Evolutionary conservation across 2,329 filamentous ascomycete species (phyloP), one percentile per base, ranked within the genome.

Genomic region (Neurospora sp.): DNA sequence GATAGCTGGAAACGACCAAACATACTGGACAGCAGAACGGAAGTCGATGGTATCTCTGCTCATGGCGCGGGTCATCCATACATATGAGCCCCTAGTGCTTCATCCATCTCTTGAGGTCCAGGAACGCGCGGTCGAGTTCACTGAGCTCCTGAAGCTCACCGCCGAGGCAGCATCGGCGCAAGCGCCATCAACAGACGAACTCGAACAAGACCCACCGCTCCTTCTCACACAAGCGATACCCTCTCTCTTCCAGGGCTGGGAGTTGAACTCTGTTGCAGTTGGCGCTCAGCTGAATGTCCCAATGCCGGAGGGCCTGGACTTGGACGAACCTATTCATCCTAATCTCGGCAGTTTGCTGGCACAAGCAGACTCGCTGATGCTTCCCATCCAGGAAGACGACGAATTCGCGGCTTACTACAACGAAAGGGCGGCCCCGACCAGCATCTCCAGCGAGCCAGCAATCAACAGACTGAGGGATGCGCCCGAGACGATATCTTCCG

Each of bases 21-120:
- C 86, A 33, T 81, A 84, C 0, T 97, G 93, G 93, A 91, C 89
- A 10, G 78, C 87, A 0, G 89, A 91, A 76, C 85, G 91, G 70
- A 94, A 93, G 78, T 90, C 91, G 0, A 89, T 89, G 72, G 88
- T 91, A 40, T 89, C 91, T 9, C 85, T 98, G 3, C 83, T 97
- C 33, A 89, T 97, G 80, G 91, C 92, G 38, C 89, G 93, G 1
- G 89, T 97, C 7, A 87, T 97, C 23, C 88, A 96, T 78, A 91
- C 92, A 67, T 82, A 97, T 28, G 94, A 98, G 76, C 87, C 90
- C 0, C 80, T 98, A 17, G 89, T 90, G 0, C 84, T 90, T 52
- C 93, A 98, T 78, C 94, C 95, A 0, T 93, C 90, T 75, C 84
- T 99, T 1, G 96, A 99, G 78, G 93, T 99, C 3, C 96, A 99